Evolutionary conservation across 345 rosid species (phyloP).

Genomic region (Kernera saxatilis): DNA sequence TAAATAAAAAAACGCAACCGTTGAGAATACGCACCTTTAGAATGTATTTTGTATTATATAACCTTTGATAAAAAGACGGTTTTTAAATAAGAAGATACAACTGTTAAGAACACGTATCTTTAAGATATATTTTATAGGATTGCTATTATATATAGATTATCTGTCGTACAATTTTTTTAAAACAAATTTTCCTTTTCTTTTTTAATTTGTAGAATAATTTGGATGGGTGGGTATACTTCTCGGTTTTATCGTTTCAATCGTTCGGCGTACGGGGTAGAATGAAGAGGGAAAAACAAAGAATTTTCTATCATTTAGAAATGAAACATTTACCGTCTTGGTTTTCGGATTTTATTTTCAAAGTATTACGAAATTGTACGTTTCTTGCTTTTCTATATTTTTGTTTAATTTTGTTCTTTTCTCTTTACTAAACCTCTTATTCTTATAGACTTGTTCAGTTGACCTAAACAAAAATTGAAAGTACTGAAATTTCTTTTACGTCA

Average conservation of each 20-base stretch:
- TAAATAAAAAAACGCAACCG: too few relatives aligned
- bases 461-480: not conserved
- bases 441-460: too few relatives aligned
- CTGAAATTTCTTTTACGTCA: not conserved
- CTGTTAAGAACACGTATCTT: too few relatives aligned
- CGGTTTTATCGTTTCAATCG: not conserved
- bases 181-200: not conserved
- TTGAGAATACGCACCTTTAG: too few relatives aligned
- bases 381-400: not conserved
- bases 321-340: conserved; percentile 11
- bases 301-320: not conserved
- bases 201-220: not conserved
- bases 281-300: not conserved
- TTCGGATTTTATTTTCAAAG: not conserved
- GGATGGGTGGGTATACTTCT: not conserved
- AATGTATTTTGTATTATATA: too few relatives aligned
- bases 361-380: not conserved
- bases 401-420: not conserved
- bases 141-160: too few relatives aligned
- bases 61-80: too few relatives aligned
- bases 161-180: too few relatives aligned
- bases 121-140: too few relatives aligned
- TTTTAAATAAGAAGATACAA: too few relatives aligned
- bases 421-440: not conserved
- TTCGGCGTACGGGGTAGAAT: not conserved